Evolutionary conservation across 805 yeast genomes (phyloP).

Genomic region (Ogataea dorogensis): DNA sequence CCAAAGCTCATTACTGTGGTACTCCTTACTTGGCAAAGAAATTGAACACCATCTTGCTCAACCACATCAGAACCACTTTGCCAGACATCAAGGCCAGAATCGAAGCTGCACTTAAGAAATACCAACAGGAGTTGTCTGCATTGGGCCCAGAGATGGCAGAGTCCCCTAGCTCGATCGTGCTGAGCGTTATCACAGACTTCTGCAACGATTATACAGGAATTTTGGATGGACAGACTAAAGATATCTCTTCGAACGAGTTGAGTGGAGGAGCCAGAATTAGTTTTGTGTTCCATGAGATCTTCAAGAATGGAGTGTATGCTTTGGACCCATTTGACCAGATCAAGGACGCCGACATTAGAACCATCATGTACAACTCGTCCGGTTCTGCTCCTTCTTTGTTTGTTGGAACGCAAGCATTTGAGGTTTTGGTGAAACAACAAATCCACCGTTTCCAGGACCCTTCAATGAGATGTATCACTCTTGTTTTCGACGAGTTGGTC

Average conservation of each 20-base stretch:
- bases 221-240: slow-evolving; percentile 89
- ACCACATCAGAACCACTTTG: slow-evolving; percentile 81
- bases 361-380: slow-evolving; percentile 93
- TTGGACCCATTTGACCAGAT: slow-evolving; percentile 96
- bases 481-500: slow-evolving; percentile 92
- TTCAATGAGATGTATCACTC: slow-evolving; percentile 77
- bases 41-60: slow-evolving; percentile 80
- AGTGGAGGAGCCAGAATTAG: slow-evolving; percentile 98
- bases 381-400: slow-evolving; percentile 95
- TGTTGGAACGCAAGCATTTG: slow-evolving; percentile 97
- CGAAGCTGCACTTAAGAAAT: slow-evolving; percentile 79
- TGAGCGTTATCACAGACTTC: slow-evolving; percentile 89
- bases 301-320: slow-evolving; percentile 86
- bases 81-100: slow-evolving; percentile 94
- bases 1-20: slow-evolving; percentile 95
- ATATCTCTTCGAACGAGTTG: slow-evolving; percentile 81
- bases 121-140: slow-evolving; percentile 69
- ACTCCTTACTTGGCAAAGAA: slow-evolving; percentile 96
- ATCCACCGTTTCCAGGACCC: slow-evolving; percentile 95
- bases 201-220: slow-evolving; percentile 88
- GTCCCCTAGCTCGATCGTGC: slow-evolving; percentile 83
- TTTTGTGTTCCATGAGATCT: slow-evolving; percentile 95
- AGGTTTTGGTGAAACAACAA: slow-evolving; percentile 91
- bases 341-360: slow-evolving; percentile 92
- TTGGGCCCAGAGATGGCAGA: slow-evolving; percentile 91